A percentile compares a stretch with the other conserved stretches of the same genome.
These are phyloP conservation scores for Rugonectria rugulosa DNA, from an alignment of 2,329 filamentous ascomycete genomes.

Conservation along the genomic window DNA sequence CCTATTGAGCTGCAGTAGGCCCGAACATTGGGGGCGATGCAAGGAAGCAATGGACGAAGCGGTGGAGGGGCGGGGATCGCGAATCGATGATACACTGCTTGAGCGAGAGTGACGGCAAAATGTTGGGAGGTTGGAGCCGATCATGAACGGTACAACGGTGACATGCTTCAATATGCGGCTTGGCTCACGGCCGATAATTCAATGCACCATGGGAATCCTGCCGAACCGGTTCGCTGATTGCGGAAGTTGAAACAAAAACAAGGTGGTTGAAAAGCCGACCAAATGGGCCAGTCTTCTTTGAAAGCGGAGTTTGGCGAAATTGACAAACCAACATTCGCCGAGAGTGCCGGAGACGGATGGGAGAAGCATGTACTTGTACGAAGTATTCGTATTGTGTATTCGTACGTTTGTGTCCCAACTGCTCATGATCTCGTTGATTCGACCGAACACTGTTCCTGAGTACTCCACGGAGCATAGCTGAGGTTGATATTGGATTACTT, in stretches of 20 bases:
- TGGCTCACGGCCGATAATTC: neutral
- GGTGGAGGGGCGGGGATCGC: constrained; percentile 11
- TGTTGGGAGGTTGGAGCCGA: constrained; percentile 10
- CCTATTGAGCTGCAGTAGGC: constrained; percentile 7
- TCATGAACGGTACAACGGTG: constrained; percentile 1
- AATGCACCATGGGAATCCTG: neutral
- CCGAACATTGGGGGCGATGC: constrained; percentile 2
- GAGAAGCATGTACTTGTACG: too few species aligned
- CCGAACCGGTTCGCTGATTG: neutral
- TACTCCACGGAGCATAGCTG: too few species aligned
- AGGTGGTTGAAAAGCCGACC: constrained; percentile 10
- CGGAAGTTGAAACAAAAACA: constrained; percentile 5
- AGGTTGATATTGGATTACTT: too few species aligned
- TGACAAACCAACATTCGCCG: neutral
- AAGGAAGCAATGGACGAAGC: constrained; percentile 1
- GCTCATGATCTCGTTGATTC: too few species aligned
- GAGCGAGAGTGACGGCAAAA: neutral
- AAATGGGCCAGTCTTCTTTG: constrained; percentile 1
- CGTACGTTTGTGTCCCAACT: too few species aligned
- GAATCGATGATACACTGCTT: neutral
- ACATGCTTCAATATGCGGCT: constrained; percentile 7
- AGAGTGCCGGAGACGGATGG: too few species aligned
- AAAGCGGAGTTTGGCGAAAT: constrained; percentile 5
- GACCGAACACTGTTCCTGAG: too few species aligned
- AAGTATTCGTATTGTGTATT: too few species aligned